Base-by-base conservation (phyloP, 202 grass and related monocot genomes). In the Saccharum hybrid region DNA sequence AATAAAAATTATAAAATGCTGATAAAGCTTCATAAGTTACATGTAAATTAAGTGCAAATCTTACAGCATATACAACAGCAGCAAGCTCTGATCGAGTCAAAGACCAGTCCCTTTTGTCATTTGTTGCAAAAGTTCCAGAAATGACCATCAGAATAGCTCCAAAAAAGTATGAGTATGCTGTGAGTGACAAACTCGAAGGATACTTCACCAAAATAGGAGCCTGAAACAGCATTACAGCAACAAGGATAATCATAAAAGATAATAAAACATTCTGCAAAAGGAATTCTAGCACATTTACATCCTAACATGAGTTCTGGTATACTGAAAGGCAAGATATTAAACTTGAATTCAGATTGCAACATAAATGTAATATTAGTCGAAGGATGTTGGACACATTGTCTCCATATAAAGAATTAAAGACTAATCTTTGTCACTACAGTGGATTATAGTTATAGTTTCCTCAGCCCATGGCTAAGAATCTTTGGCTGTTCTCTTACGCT, bases 151-250 rank as follows among this genome's bases (percentile, higher is more conserved):
- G 83, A 65, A 93, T 0, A 80, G 85, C 84, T 68, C 95, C 92
- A 88, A 94, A 97, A 81, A 91, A 67, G 82, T 97, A 97, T 6
- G 94, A 93, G 68, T 93, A 87, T 30, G 90, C 92, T 80, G 95
- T 93, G 63, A 94, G 75, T 71, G 90, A 91, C 66, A 97, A 85
- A 74, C 76, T 97, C 3, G 80, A 94, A 12, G 92, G 92, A 70
- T 88, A 93, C 64, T 94, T 91, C 38, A 56, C 69, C 85, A 94
- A 88, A 86, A 94, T 60, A 2, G 90, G 88, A 78, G 92, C 95
- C 95, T 93, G 82, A 86, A 86, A 85, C 10, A 52, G 10, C 26
- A 78, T 78, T 21, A 78, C 71, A 86, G 72, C 7, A 79, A 78
- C 21, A 83, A 76, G 6, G 52, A 77, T 75, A 71, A 77, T 30